Evolutionary conservation across 768 basidiomycete species (phyloP).

Genomic region (Galerina sulciceps): DNA sequence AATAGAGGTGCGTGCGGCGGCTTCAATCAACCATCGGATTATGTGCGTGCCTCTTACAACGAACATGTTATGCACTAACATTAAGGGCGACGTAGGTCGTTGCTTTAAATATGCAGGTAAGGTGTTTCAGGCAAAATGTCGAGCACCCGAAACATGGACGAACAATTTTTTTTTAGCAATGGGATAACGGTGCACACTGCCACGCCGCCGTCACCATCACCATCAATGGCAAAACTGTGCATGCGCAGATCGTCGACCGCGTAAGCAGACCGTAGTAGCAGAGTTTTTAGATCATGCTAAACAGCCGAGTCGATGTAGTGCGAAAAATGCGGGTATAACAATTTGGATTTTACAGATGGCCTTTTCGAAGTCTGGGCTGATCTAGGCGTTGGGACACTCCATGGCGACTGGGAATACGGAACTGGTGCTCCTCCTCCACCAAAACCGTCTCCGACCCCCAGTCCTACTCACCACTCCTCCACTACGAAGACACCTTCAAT

Average conservation of each 20-base stretch:
- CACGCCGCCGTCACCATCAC: constrained; percentile 48
- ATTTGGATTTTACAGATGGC: constrained; percentile 49
- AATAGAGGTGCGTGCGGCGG: constrained; percentile 48
- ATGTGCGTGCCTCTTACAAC: constrained; percentile 27
- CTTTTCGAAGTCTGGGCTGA: constrained; percentile 49
- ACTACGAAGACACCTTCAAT: constrained; percentile 20
- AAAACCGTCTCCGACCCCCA: constrained; percentile 22
- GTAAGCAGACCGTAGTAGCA: constrained; percentile 26
- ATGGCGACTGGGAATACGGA: constrained; percentile 45
- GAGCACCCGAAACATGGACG: neutral
- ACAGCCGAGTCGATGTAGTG: constrained; percentile 33
- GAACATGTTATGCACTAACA: too few relatives aligned
- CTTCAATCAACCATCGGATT: constrained; percentile 29
- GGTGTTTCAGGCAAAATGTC: constrained; percentile 8
- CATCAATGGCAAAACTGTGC: constrained; percentile 36
- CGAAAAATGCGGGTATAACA: constrained; percentile 37
- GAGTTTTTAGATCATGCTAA: neutral
- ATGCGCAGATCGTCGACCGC: constrained; percentile 49
- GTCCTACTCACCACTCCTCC: constrained; percentile 17
- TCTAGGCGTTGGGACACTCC: constrained; percentile 35
- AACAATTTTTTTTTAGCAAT: constrained; percentile 35
- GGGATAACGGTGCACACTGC: constrained; percentile 43
- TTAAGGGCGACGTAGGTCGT: constrained; percentile 38
- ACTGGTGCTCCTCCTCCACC: constrained; percentile 21
- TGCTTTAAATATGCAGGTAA: constrained; percentile 43